Percentiles rank a stretch among this genome's conserved stretches.
These are phyloP conservation scores for Cladosporium sp. DNA, from an alignment of 2,329 filamentous ascomycete species.

Conservation along the genomic window DNA sequence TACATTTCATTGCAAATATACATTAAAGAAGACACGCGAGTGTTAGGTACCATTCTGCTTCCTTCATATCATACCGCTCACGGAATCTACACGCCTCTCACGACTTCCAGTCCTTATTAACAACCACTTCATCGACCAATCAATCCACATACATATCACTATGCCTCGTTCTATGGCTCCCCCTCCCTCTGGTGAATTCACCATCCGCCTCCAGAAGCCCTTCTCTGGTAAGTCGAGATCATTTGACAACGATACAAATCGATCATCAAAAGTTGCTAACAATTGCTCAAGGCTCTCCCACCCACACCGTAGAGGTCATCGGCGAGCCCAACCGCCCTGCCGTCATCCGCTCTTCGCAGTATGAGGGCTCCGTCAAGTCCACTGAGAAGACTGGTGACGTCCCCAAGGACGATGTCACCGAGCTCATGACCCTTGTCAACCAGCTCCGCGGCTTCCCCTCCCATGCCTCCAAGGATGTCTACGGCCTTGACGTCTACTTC, in stretches of 20 bases:
- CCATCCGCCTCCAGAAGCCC: slow-evolving; percentile 29
- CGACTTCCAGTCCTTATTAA: not conserved
- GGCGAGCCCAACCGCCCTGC: slow-evolving; percentile 40
- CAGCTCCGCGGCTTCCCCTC: slow-evolving; percentile 39
- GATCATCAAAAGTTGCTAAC: not conserved
- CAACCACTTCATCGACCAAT: not conserved
- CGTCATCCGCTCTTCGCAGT: slow-evolving; percentile 30
- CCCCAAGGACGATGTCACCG: slow-evolving; percentile 39
- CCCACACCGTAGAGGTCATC: slow-evolving; percentile 36
- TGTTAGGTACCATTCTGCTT: not conserved
- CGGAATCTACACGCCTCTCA: not conserved
- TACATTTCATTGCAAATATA: not conserved
- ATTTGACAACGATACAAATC: not conserved
- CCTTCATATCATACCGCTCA: not conserved
- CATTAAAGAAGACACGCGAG: slow-evolving; percentile 9
- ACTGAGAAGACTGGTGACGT: slow-evolving; percentile 38
- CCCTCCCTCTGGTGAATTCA: slow-evolving; percentile 35
- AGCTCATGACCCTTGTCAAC: slow-evolving; percentile 36
- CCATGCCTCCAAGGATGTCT: slow-evolving; percentile 36
- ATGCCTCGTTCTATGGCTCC: slow-evolving; percentile 35
- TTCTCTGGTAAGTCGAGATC: slow-evolving; percentile 25
- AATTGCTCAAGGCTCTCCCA: slow-evolving; percentile 25
- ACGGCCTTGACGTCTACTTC: slow-evolving; percentile 36
- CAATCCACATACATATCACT: slow-evolving; percentile 12
- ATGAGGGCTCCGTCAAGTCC: slow-evolving; percentile 30